These are phyloP conservation scores for Suillus bovinus DNA, from an alignment of 768 basidiomycete genomes.

Conservation along the genomic window DNA sequence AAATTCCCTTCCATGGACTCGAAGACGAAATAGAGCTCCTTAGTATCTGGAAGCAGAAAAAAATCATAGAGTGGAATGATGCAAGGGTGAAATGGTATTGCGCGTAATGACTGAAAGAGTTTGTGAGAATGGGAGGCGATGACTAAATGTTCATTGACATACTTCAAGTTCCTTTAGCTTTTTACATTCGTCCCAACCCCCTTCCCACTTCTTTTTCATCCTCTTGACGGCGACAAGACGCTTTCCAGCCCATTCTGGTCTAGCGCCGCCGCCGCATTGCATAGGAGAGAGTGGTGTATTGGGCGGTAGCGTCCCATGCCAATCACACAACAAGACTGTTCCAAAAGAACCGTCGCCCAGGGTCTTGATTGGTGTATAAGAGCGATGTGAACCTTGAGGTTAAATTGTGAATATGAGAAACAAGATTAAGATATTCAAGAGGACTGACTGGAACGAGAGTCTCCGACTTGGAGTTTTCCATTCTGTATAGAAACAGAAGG, in stretches of 20 bases:
- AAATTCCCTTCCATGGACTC: constrained; percentile 99
- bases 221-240: constrained; percentile 95
- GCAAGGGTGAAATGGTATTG: constrained; percentile 93
- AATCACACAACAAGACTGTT: constrained; percentile 98
- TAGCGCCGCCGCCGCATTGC: constrained; percentile 91
- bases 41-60: constrained; percentile 93
- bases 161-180: constrained; percentile 95
- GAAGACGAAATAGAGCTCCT: constrained; percentile 99
- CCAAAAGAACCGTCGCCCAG: constrained; percentile 99
- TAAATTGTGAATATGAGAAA: constrained; percentile 17
- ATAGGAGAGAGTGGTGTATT: constrained; percentile 90
- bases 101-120: constrained; percentile 76
- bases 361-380: constrained; percentile 93
- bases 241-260: constrained; percentile 94
- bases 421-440: constrained; percentile 9
- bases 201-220: constrained; percentile 98
- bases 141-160: constrained; percentile 31
- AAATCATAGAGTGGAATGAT: constrained; percentile 99
- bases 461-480: constrained; percentile 71
- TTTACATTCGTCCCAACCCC: constrained; percentile 97
- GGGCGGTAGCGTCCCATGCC: constrained; percentile 94
- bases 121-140: constrained; percentile 17
- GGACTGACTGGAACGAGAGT: constrained; percentile 66
- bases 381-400: constrained; percentile 71
- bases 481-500: constrained; percentile 75